Evolutionary conservation across 768 basidiomycete species (phyloP), one percentile per base, ranked within the genome.

Genomic region (Clitopilus hobsonii): DNA sequence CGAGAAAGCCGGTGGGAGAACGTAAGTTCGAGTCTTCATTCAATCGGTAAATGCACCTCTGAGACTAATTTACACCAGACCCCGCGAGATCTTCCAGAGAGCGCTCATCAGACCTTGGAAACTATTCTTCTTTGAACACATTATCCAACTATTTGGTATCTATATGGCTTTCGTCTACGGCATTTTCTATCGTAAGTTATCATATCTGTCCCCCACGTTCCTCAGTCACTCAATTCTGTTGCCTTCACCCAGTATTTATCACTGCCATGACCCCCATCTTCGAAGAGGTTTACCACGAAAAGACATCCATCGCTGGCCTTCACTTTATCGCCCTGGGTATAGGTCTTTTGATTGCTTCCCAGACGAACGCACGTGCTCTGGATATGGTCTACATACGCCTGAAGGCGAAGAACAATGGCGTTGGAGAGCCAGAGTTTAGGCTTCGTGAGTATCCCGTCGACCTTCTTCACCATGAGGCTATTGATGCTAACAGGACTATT

Each of bases 161-260:
- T 91, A 89, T 57, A 81, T 88, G 78, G 83, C 86, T 0, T 83
- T 88, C 58, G 63, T 87, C 13, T 92, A 86, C 54, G 89, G 85
- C 4, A 61, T 75, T 0, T 68, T 84, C 32, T 88, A 85, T 55
- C 58, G 84, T 45, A 18, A 4, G 41, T 45, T 20, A 32, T 7
- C 30, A 7, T 45, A 18, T 45, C 2, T 2, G n/a, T 23, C n/a
- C 6, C n/a, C 4, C 11, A 18, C 41, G 8, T 20, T 23, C 41
- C 41, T 4, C n/a, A 3, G 11, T 20, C 22, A 11, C 24, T 5
- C 13, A 18, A 22, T 52, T 38, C 11, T 50, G n/a, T 25, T 20
- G n/a, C 7, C 5, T 10, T n/a, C 52, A 27, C 10, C 3, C 54
- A 89, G 87, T 89, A 22, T 85, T 85, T 63, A 68, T 89, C 27